Percentiles rank a stretch among this genome's conserved stretches.
phyloP scores from a whole-genome alignment of 768 basidiomycete species.

The Ramaria sp. region DNA sequence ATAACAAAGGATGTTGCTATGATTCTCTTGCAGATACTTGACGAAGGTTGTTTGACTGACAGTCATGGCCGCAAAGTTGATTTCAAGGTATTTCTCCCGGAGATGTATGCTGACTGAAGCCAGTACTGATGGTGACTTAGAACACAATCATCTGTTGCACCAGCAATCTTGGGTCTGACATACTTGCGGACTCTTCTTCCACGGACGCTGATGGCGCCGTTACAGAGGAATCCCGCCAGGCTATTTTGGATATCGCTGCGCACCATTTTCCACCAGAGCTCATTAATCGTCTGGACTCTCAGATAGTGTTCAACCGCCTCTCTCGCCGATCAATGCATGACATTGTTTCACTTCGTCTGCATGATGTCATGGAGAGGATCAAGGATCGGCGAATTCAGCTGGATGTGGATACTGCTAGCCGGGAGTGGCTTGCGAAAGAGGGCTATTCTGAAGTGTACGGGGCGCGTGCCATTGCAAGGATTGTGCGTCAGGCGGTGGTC shows the following conservation, averaged over 20 bases:
- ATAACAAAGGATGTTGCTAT: conserved; percentile 67
- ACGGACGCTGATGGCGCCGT: conserved; percentile 55
- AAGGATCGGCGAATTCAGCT: conserved; percentile 55
- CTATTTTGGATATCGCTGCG: conserved; percentile 65
- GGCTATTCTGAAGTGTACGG: conserved; percentile 85
- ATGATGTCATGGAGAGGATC: conserved; percentile 61
- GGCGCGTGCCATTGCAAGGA: conserved; percentile 78
- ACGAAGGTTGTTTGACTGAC: conserved; percentile 84
- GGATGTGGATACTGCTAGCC: conserved; percentile 53
- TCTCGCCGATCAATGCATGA: conserved; percentile 60
- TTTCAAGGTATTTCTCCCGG: conserved; percentile 50
- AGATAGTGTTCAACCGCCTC: conserved; percentile 87
- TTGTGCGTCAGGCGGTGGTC: conserved; percentile 71
- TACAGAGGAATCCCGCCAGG: conserved; percentile 43
- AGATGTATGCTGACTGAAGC: not conserved
- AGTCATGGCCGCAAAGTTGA: conserved; percentile 88
- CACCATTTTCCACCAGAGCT: conserved; percentile 87
- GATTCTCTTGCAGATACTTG: conserved; percentile 84
- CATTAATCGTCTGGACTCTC: conserved; percentile 79
- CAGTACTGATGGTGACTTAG: conserved; percentile 21
- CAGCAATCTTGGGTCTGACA: conserved; percentile 76
- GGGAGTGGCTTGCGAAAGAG: conserved; percentile 56
- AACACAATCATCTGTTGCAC: conserved; percentile 91
- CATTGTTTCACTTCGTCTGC: conserved; percentile 66
- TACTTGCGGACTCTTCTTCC: conserved; percentile 58